phyloP scores from a whole-genome alignment of 495 filamentous ascomycete species.

The Xylaria bambusicola region DNA sequence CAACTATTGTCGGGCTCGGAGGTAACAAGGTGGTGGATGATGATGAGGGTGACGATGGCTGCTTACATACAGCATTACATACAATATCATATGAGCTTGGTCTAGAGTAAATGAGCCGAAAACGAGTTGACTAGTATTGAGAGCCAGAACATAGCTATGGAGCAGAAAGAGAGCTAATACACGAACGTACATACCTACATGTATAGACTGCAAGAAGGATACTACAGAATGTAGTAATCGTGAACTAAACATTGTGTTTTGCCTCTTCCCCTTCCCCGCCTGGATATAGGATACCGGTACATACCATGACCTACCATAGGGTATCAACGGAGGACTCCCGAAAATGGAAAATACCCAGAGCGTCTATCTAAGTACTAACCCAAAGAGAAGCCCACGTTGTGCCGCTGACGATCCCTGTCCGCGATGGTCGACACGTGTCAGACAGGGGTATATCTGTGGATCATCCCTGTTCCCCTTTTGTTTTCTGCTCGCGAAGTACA shows the following conservation, averaged over 20 bases:
- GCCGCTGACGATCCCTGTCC: not conserved
- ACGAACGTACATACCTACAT: too few species aligned
- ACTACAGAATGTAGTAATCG: too few species aligned
- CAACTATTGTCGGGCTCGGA: not conserved
- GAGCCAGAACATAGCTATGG: not conserved
- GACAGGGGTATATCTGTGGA: slow-evolving; percentile 15
- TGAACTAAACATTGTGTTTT: too few species aligned
- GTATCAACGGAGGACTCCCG: too few species aligned
- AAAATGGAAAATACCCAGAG: not conserved
- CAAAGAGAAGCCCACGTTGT: slow-evolving; percentile 3
- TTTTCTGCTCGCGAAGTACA: not conserved
- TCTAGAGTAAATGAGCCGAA: not conserved
- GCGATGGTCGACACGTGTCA: slow-evolving; percentile 15
- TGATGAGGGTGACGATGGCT: not conserved
- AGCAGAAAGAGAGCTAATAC: not conserved
- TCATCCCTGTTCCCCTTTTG: slow-evolving; percentile 2
- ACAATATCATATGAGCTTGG: not conserved
- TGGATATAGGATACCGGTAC: too few species aligned
- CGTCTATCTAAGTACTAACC: slow-evolving; percentile 6
- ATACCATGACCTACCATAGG: too few species aligned
- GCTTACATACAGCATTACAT: slow-evolving; percentile 5
- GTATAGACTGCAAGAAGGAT: too few species aligned
- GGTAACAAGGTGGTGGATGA: too few species aligned
- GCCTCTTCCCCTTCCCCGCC: too few species aligned
- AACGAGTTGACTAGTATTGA: not conserved